Evolutionary conservation across 495 filamentous ascomycete genomes (phyloP), one percentile per base, ranked within the genome.

Genomic region (Penicillium cosmopolitanum): DNA sequence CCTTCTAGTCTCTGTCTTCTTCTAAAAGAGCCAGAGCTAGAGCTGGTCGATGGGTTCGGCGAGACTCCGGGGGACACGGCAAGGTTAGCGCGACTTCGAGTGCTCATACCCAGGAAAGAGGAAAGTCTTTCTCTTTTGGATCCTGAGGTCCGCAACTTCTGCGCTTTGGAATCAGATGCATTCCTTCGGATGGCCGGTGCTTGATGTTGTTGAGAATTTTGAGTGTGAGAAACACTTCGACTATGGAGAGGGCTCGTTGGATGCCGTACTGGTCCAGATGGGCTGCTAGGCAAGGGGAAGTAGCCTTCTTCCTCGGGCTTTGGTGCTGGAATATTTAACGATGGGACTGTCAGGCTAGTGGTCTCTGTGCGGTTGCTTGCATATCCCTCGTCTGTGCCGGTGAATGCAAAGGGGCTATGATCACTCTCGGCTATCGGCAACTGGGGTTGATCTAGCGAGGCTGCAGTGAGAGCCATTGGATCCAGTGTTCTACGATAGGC

Each of bases 81-180:
- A 31, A 64, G 55, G 33, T 38, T 58, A 46, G n/a, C 42, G 35
- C 62, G 53, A 54, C 58, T 69, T 3, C 58, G 42, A 25, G 62
- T 65, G 42, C 67, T 70, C 13, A 73, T 50, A 25, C 67, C 64
- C n/a, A 74, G 15, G 5, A 65, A 51, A 8, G 66, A 67, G 15
- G 66, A 65, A 12, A 74, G 36, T 36, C 42, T 66, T 15, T 66
- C 66, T 9, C 60, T 52, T 51, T 53, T 69, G 4, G 69, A 71
- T 9, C 48, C 56, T 10, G 63, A 65, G 0, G 55, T 58, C 40
- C 56, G 65, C 15, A 28, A n/a, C 5, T 44, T 40, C 16, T 51
- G 48, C 2, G 61, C 51, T 42, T 65, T 68, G 5, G 67, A 67
- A 43, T 72, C 69, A 28, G 72, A 70, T 12, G 63, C 59, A 56